phyloP scores from a whole-genome alignment of 371 early-diverging fungal genomes.

The Mucor sp. region DNA sequence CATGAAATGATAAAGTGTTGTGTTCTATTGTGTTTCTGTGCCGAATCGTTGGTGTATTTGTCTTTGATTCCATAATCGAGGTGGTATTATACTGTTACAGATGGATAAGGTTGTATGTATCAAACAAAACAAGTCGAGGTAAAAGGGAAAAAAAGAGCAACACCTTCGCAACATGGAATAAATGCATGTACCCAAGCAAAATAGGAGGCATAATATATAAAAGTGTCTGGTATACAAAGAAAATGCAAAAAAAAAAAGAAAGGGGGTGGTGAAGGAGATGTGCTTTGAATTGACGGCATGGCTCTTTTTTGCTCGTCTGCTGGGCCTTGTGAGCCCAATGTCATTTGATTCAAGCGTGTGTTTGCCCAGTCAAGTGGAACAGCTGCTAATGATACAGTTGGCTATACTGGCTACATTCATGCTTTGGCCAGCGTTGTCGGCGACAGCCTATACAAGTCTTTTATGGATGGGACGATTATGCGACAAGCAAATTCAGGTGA shows the following conservation, averaged over 20 bases:
- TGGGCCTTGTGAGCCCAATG: background rate
- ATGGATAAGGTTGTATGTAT: background rate
- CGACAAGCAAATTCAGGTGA: no score
- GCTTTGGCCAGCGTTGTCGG: background rate
- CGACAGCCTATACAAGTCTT: background rate
- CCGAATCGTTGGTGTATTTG: background rate
- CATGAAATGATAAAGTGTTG: conserved; percentile 12
- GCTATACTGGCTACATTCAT: no score
- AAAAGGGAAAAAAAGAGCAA: background rate
- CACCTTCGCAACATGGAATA: background rate
- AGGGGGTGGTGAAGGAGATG: background rate
- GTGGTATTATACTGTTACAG: background rate
- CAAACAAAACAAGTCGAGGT: background rate
- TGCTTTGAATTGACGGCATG: background rate
- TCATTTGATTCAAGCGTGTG: background rate
- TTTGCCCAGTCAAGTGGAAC: background rate
- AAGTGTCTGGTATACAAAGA: background rate
- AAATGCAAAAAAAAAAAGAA: background rate
- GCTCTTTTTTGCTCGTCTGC: background rate
- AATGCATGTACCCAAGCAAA: background rate
- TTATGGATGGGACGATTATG: no score
- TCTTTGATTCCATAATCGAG: background rate
- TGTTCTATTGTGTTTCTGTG: background rate
- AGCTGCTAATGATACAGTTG: no score
- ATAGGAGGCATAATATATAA: background rate